Conservation (phyloP, 2,329 filamentous ascomycete genomes). For the Kalaharituber pfeilii region DNA sequence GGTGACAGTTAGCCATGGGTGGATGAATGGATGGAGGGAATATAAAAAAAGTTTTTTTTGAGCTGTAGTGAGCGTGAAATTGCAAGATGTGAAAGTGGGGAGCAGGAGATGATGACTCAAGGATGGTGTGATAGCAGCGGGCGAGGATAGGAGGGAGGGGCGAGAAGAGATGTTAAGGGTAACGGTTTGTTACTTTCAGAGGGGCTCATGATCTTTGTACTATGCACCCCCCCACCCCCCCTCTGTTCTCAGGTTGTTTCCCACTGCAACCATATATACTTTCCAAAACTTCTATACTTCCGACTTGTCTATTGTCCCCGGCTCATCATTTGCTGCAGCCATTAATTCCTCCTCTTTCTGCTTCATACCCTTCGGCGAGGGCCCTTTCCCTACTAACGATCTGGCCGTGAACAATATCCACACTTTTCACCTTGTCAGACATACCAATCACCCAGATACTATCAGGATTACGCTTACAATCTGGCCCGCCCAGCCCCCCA, state of each 20-base stretch:
- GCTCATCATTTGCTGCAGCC: too few relatives aligned
- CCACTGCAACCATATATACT: neutral
- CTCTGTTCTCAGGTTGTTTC: neutral
- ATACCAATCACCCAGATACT: neutral
- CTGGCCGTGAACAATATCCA: constrained; percentile 49
- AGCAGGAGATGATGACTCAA: too few relatives aligned
- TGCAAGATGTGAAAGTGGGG: too few relatives aligned
- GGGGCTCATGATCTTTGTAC: neutral
- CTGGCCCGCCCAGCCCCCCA: constrained; percentile 27
- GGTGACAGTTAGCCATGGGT: too few relatives aligned
- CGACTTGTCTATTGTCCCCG: too few relatives aligned
- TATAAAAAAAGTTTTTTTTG: too few relatives aligned
- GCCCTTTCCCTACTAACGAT: constrained; percentile 51
- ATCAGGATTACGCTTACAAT: constrained; percentile 39
- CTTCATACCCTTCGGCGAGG: constrained; percentile 23
- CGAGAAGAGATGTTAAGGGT: neutral
- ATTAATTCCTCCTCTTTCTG: too few relatives aligned
- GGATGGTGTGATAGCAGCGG: too few relatives aligned
- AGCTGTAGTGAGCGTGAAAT: too few relatives aligned
- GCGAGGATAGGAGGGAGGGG: too few relatives aligned
- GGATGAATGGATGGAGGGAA: too few relatives aligned
- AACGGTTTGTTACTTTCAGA: neutral
- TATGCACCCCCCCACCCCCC: neutral
- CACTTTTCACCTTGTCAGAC: constrained; percentile 26
- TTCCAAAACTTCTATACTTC: neutral